Base-by-base conservation (phyloP, 805 yeast species). In the Candida railenensis region DNA sequence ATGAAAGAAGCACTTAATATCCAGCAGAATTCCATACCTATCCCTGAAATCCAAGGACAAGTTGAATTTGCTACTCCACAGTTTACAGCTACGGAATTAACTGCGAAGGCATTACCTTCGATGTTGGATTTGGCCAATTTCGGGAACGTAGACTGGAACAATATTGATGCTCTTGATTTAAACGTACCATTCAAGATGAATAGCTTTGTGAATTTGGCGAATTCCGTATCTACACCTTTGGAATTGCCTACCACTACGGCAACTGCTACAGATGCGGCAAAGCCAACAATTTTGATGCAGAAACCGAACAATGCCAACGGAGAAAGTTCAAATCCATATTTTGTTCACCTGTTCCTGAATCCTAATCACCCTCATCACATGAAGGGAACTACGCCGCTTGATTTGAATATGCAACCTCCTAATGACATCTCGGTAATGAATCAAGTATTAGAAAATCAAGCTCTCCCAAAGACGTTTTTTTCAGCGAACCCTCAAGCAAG, bases 21-120 rank as follows among this genome's bases (percentile, higher is more conserved):
- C 37, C 68, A 63, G 34, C 66, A 48, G 60, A 65, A 55, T 40
- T 62, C 54, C 41, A 25, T 25, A 25, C 48, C 19, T 5, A 41
- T 37, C 18, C 42, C 59, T 3, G 78, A 75, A 34, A 78, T 77
- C 0, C 90, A 91, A 1, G 77, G 76, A 38, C 89, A 86, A 56
- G 90, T 86, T 21, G 87, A 84, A 2, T 88, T 87, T 59, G 81
- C 95, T 1, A 86, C 95, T 1, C 96, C 96, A 2, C 96, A 89
- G 61, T 57, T 82, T 39, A 57, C 73, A 11, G 83, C 85, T 1
- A 67, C 69, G 16, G 80, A 78, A 32, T 52, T 74, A 19, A 62
- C 67, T 34, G 58, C 53, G 41, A 58, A 55, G 41, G 67, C 67
- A 3, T 43, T 9, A 51, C 61, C 51, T 57, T 67, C 25, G 47